A percentile compares a stretch with the other conserved stretches of the same genome.
These are phyloP conservation scores for Puccinia polysora DNA, from an alignment of 1,284 basidiomycete species.

Conservation along the genomic window DNA sequence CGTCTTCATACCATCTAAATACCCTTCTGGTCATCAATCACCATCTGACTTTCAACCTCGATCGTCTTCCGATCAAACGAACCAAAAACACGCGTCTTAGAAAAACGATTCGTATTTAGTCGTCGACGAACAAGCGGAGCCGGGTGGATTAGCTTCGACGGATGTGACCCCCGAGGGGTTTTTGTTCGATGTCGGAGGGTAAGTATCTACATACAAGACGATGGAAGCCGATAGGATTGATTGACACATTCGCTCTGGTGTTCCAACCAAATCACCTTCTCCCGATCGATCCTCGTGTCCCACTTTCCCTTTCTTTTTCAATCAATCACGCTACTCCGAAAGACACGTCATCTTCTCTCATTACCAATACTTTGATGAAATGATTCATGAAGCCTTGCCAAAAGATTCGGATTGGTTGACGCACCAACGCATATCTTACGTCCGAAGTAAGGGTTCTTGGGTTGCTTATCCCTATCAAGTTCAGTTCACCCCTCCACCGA, in stretches of 20 bases:
- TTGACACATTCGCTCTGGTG: background rate
- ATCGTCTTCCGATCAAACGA: too few relatives aligned
- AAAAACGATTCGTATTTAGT: conserved; percentile 55
- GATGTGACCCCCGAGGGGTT: conserved; percentile 58
- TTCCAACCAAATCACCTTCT: background rate
- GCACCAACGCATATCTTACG: conserved; percentile 59
- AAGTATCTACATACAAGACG: too few relatives aligned
- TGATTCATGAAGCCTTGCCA: conserved; percentile 57
- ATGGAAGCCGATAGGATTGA: too few relatives aligned
- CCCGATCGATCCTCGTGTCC: background rate
- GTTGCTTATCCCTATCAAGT: conserved; percentile 56
- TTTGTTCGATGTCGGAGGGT: conserved; percentile 57
- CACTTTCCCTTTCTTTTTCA: background rate
- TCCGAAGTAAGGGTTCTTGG: conserved; percentile 57
- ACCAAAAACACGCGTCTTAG: conserved; percentile 47
- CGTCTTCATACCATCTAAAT: background rate
- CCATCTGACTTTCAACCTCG: background rate
- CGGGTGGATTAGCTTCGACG: conserved; percentile 58
- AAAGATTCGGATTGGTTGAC: conserved; percentile 57
- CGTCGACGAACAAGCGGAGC: conserved; percentile 55
- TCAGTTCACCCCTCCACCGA: background rate
- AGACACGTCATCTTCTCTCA: conserved; percentile 61
- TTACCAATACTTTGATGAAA: conserved; percentile 59
- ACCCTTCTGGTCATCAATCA: background rate
- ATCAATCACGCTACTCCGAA: too few relatives aligned